Evolutionary conservation across 257 asterid species (phyloP).

Genomic region (Capsicum rhomboideum): DNA sequence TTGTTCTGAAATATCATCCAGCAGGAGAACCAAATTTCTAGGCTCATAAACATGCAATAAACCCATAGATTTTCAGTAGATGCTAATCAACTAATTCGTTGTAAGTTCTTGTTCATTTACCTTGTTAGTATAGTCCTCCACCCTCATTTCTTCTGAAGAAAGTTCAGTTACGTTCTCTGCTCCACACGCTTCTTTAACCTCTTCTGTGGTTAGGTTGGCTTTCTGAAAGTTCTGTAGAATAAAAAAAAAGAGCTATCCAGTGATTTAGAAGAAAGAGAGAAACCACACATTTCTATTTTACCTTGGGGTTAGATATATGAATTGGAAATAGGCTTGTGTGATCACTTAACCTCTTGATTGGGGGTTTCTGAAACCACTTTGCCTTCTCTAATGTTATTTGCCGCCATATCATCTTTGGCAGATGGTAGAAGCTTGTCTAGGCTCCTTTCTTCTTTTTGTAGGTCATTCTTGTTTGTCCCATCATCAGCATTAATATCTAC

Average conservation of each 20-base stretch:
- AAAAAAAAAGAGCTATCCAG: background rate
- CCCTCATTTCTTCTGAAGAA: slow-evolving; percentile 13
- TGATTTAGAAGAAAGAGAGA: background rate
- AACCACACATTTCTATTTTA: background rate
- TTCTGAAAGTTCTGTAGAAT: background rate
- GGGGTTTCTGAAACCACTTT: background rate
- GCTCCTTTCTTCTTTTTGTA: background rate
- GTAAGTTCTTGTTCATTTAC: slow-evolving; percentile 6
- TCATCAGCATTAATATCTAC: background rate
- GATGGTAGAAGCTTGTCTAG: background rate
- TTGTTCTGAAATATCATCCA: background rate
- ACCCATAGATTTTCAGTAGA: background rate
- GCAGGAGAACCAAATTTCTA: background rate
- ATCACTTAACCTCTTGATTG: slow-evolving; percentile 12
- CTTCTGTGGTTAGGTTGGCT: background rate
- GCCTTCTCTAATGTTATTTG: slow-evolving; percentile 4
- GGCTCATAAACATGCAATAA: background rate
- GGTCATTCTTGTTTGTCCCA: background rate
- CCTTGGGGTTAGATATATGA: background rate
- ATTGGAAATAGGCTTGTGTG: background rate
- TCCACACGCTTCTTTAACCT: background rate
- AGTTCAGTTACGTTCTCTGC: background rate
- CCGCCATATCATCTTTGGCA: background rate
- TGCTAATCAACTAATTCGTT: slow-evolving; percentile 5
- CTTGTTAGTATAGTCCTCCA: background rate